phyloP scores from a whole-genome alignment of 108 stramenopile genomes.

The Stephanodiscus triporus region DNA sequence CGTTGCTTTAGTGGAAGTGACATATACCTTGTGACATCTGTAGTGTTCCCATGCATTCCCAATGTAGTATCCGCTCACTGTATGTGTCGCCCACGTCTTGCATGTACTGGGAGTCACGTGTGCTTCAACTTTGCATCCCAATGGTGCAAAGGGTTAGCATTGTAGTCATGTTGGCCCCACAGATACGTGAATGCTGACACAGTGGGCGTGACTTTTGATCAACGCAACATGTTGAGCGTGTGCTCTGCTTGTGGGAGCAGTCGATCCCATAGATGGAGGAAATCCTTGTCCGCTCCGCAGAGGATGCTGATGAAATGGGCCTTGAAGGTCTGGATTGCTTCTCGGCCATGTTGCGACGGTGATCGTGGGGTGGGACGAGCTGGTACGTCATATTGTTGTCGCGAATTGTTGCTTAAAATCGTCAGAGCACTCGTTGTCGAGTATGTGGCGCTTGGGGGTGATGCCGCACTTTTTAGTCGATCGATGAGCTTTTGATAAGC shows the following conservation, averaged over 20 bases:
- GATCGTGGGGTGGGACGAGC: no score
- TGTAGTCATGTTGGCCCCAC: constrained; percentile 16
- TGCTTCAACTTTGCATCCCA: constrained; percentile 10
- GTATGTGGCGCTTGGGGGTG: no score
- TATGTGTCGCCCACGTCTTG: constrained; percentile 6
- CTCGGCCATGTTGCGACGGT: constrained; percentile 3
- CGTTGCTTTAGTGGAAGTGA: no score
- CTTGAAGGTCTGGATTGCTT: no score
- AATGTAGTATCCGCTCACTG: background rate
- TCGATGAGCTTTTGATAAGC: no score
- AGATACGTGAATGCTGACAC: constrained; percentile 16
- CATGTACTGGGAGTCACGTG: background rate
- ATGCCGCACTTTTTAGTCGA: no score
- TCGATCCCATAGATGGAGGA: constrained; percentile 28
- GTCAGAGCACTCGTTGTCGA: no score
- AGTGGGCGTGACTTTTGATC: background rate
- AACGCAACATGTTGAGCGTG: constrained; percentile 13
- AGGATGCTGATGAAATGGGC: constrained; percentile 16
- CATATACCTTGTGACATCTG: background rate
- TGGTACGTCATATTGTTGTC: no score
- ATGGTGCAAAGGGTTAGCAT: constrained; percentile 18
- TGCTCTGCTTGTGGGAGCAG: constrained; percentile 15
- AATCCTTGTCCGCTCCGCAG: background rate
- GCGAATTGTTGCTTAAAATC: no score
- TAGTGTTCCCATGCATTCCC: constrained; percentile 13